Percentiles rank a stretch among this genome's conserved stretches.
Evolutionary conservation across 1,139 yeast genomes (phyloP).

Genomic region (Taphrina betulina): DNA sequence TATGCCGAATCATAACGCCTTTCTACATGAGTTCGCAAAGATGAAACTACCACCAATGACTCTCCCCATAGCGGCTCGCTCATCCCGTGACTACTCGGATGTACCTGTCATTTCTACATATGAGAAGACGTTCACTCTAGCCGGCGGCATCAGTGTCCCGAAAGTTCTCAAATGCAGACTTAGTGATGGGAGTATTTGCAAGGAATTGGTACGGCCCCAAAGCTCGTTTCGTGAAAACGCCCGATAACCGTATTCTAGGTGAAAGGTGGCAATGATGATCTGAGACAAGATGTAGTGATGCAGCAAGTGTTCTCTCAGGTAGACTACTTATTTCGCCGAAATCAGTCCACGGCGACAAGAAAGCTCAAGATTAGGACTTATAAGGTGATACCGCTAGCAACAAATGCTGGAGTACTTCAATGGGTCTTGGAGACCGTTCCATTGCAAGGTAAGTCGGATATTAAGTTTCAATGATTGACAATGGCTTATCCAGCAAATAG

Average conservation of each 20-base stretch:
- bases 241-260: conserved; percentile 25
- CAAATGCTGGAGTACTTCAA: conserved; percentile 82
- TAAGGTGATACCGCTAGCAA: conserved; percentile 86
- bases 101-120: conserved; percentile 54
- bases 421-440: conserved; percentile 79
- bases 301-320: conserved; percentile 93
- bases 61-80: conserved; percentile 48
- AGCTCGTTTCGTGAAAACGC: conserved; percentile 14
- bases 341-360: conserved; percentile 59
- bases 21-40: conserved; percentile 45
- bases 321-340: conserved; percentile 61
- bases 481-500: conserved; percentile 47
- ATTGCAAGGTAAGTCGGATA: background rate
- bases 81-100: conserved; percentile 50
- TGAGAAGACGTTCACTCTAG: conserved; percentile 54
- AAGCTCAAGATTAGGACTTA: conserved; percentile 72
- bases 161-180: conserved; percentile 27
- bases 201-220: conserved; percentile 37
- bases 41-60: conserved; percentile 70
- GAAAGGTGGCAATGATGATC: conserved; percentile 86
- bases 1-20: conserved; percentile 8
- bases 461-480: too few species aligned
- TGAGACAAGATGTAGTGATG: conserved; percentile 95
- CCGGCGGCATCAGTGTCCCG: conserved; percentile 71
- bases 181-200: conserved; percentile 31